Conservation (phyloP, 345 rosid genomes). For the Salix brachista region DNA sequence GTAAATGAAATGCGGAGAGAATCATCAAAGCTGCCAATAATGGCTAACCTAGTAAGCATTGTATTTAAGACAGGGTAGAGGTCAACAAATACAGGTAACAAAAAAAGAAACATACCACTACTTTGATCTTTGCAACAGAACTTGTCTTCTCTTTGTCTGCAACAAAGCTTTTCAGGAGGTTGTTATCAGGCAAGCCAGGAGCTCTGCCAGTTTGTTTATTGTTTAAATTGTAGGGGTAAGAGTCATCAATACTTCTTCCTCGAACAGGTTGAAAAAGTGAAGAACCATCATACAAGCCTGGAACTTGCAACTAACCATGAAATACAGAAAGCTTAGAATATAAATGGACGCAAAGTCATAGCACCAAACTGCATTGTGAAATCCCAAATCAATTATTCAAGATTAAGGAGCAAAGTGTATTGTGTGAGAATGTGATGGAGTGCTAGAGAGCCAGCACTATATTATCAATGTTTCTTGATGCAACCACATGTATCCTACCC, state of each 20-base stretch:
- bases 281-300: constrained; percentile 55
- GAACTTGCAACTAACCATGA: constrained; percentile 54
- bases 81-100: background rate
- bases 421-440: background rate
- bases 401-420: background rate
- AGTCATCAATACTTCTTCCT: constrained; percentile 79
- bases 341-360: background rate
- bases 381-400: background rate
- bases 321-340: background rate
- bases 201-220: constrained; percentile 64
- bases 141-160: constrained; percentile 76
- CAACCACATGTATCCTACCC: background rate
- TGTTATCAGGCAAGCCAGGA: constrained; percentile 60
- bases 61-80: background rate
- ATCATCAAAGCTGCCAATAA: background rate
- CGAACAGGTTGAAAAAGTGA: constrained; percentile 62
- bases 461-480: background rate
- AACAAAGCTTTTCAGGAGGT: constrained; percentile 61
- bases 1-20: background rate
- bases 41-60: background rate
- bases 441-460: background rate
- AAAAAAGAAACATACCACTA: constrained; percentile 62
- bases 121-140: constrained; percentile 98
- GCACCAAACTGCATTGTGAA: background rate
- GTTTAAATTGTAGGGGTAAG: constrained; percentile 53